Conservation (phyloP, 2,329 filamentous ascomycete species). For the Magnaporthiopsis incrustans region DNA sequence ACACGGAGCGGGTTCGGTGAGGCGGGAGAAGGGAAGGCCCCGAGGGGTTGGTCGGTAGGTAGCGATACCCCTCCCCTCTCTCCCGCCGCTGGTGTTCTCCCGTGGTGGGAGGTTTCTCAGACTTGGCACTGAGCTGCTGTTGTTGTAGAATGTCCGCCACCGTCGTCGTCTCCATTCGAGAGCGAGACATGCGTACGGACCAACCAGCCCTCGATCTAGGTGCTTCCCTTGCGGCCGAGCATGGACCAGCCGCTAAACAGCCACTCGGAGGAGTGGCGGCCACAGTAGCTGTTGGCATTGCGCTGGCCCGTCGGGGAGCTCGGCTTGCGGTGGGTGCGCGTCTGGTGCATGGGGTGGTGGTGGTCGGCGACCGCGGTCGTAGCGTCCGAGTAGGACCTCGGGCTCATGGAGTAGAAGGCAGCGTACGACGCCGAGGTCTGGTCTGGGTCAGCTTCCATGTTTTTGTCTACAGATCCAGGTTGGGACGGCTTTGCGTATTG, state of each 20-base stretch:
- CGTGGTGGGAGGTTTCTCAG: not conserved
- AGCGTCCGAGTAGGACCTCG: not conserved
- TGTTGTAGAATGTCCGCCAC: not conserved
- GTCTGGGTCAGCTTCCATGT: not conserved
- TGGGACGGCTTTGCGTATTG: not conserved
- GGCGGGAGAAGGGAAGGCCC: not conserved
- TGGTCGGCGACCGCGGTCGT: not conserved
- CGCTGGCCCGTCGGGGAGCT: slow-evolving; percentile 12
- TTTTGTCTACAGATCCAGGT: not conserved
- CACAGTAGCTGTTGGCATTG: slow-evolving; percentile 19
- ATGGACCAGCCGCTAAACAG: slow-evolving; percentile 17
- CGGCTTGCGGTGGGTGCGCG: slow-evolving; percentile 1
- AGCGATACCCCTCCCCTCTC: not conserved
- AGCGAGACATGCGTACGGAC: not conserved
- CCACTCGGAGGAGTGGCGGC: slow-evolving; percentile 18
- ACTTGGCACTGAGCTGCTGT: not conserved
- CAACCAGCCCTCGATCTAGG: not conserved
- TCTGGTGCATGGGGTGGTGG: no score
- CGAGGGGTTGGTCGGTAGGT: no score
- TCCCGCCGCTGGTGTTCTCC: not conserved
- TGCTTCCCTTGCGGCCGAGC: slow-evolving; percentile 3
- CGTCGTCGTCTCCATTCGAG: not conserved
- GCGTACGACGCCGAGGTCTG: not conserved
- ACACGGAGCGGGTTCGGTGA: not conserved
- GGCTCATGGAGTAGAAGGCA: not conserved